A percentile compares a stretch with the other conserved stretches of the same genome.
Evolutionary conservation across 2,329 filamentous ascomycete species (phyloP).

Genomic region (Diaporthe ampelina): DNA sequence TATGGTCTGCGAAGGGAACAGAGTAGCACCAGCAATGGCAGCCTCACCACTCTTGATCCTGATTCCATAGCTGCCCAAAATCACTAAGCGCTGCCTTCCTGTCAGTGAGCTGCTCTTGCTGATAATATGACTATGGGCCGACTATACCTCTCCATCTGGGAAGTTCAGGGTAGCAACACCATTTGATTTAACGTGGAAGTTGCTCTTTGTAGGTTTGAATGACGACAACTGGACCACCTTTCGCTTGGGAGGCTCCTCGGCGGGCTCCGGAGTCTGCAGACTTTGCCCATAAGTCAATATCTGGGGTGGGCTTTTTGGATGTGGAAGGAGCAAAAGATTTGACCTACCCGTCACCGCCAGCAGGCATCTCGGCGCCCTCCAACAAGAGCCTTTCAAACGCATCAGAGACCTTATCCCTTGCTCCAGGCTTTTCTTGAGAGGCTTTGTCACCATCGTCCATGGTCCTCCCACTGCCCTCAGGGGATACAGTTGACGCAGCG

Average conservation of each 20-base stretch:
- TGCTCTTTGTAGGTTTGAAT: slow-evolving; percentile 61
- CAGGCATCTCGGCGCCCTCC: slow-evolving; percentile 35
- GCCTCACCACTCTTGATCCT: slow-evolving; percentile 72
- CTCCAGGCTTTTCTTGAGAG: not conserved
- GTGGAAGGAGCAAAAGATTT: not conserved
- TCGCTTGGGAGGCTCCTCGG: slow-evolving; percentile 42
- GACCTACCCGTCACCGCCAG: slow-evolving; percentile 32
- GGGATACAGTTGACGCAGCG: slow-evolving; percentile 11
- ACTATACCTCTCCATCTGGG: slow-evolving; percentile 63
- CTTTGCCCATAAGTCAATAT: slow-evolving; percentile 33
- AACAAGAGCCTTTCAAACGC: slow-evolving; percentile 37
- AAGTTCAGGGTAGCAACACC: slow-evolving; percentile 60
- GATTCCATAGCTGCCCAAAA: slow-evolving; percentile 79
- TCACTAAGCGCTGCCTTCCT: slow-evolving; percentile 66
- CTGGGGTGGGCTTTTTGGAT: not conserved
- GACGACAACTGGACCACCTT: slow-evolving; percentile 57
- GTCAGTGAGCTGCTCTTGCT: slow-evolving; percentile 37
- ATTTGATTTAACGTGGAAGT: slow-evolving; percentile 55
- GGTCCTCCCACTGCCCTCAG: slow-evolving; percentile 23
- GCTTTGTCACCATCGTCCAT: not conserved
- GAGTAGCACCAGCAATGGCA: slow-evolving; percentile 74
- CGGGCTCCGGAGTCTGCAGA: slow-evolving; percentile 44
- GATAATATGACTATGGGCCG: not conserved
- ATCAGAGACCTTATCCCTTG: not conserved
- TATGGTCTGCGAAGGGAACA: slow-evolving; percentile 62